Base-by-base conservation (phyloP, 192 early-diverging fungal genomes). In the Chytriomyces sp. region DNA sequence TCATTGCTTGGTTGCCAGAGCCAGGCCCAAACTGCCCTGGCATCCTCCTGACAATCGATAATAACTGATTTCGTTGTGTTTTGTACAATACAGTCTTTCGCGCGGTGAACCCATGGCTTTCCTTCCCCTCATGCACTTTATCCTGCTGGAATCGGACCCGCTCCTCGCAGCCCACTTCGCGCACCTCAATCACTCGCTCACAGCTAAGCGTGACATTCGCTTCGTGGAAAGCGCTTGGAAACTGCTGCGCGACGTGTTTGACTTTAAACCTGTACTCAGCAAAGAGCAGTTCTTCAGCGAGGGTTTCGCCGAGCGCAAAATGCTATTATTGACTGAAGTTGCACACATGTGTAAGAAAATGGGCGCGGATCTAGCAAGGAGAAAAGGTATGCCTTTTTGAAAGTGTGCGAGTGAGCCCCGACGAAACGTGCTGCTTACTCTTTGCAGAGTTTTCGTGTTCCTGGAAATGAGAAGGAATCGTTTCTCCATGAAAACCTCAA, bases 61-160 rank as follows among this genome's bases (percentile, higher is more conserved):
- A n/a, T n/a, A n/a, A n/a, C n/a, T n/a, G n/a, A n/a, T n/a, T n/a
- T n/a, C n/a, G n/a, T n/a, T 49, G n/a, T n/a, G 10, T 49, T 17
- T 39, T 39, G 31, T 22, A 36, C 12, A 19, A 31, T 37, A 14
- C 72, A 86, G 85, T 12, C 49, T 75, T 4, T 39, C 38, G 19
- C 72, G 70, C 52, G 86, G 86, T n/a, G 75, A 80, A 19, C 83
- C 87, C 0, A 56, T 53, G 8, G 59, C 77, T 4, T 83, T 85
- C 64, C 79, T 88, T 22, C 87, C 86, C 39, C 39, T 88, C 10
- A 69, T 88, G n/a, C 85, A 88, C 73, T 81, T 75, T 71, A 77
- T 84, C 12, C 75, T 88, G 17, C 84, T 88, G 44, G 78, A 88
- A 44, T 76, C 73, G 28, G 83, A 80, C 14, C 76, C 68, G 3